phyloP scores from a whole-genome alignment of 164 flowering plant species.

The Protea cynaroides region DNA sequence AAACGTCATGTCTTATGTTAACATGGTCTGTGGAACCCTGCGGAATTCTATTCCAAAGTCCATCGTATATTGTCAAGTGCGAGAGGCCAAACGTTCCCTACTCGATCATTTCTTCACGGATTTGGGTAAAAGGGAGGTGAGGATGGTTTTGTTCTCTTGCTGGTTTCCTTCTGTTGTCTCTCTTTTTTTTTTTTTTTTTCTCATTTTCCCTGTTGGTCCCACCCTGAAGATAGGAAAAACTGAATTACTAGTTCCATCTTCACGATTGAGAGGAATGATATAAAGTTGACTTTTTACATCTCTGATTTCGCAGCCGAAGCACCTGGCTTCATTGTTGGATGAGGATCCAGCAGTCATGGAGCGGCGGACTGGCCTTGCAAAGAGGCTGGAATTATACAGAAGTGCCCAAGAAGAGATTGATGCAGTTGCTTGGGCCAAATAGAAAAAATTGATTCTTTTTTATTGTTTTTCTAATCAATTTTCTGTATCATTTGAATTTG shows the following conservation, averaged over 20 bases:
- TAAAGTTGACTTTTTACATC: not conserved
- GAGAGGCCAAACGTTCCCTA: constrained; percentile 78
- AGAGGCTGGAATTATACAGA: constrained; percentile 84
- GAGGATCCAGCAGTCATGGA: constrained; percentile 96
- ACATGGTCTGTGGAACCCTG: constrained; percentile 70
- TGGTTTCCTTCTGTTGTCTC: not conserved
- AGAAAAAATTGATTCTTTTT: constrained; percentile 6
- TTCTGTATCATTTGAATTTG: too few species aligned
- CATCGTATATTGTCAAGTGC: constrained; percentile 70
- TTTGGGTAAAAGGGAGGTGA: constrained; percentile 73
- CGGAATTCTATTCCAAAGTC: constrained; percentile 89
- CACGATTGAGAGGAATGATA: not conserved
- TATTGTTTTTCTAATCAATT: not conserved
- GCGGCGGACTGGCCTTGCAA: constrained; percentile 58
- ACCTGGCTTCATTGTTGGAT: constrained; percentile 55
- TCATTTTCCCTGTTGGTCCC: too few species aligned
- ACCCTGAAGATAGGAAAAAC: too few species aligned
- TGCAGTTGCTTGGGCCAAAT: constrained; percentile 35
- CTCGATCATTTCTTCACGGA: constrained; percentile 86
- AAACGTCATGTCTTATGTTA: constrained; percentile 72
- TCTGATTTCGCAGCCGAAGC: constrained; percentile 46
- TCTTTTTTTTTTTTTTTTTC: too few species aligned
- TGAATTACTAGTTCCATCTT: not conserved
- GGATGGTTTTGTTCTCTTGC: not conserved
- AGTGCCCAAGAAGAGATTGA: constrained; percentile 78